phyloP scores from a whole-genome alignment of 2,329 filamentous ascomycete species.

The Lecanicillium sp. region DNA sequence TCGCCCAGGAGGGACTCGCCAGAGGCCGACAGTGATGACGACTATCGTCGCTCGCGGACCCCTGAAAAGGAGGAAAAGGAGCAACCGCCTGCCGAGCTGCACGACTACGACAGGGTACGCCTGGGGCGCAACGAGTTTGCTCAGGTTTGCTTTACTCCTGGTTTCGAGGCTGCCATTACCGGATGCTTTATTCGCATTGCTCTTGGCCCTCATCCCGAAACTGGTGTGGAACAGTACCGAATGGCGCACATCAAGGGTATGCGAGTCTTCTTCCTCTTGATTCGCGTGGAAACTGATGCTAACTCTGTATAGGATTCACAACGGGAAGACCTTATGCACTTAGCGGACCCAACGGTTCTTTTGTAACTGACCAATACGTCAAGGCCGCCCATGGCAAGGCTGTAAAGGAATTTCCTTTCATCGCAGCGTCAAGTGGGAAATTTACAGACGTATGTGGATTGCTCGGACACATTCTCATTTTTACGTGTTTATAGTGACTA shows the following conservation, averaged over 20 bases:
- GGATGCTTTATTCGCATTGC: constrained; percentile 83
- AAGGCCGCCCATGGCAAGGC: constrained; percentile 75
- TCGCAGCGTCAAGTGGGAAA: constrained; percentile 75
- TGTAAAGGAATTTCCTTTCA: constrained; percentile 80
- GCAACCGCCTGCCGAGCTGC: constrained; percentile 62
- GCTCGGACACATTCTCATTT: too few species aligned
- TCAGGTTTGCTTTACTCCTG: constrained; percentile 87
- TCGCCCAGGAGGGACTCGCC: constrained; percentile 25
- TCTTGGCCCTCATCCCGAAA: constrained; percentile 68
- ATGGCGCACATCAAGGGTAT: constrained; percentile 82
- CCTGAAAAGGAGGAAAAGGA: constrained; percentile 61
- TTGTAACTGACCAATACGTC: constrained; percentile 82
- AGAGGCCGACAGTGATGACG: constrained; percentile 74
- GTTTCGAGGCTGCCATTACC: constrained; percentile 72
- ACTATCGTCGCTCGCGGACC: constrained; percentile 50
- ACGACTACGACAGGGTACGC: constrained; percentile 77
- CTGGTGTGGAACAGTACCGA: constrained; percentile 71
- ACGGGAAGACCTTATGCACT: constrained; percentile 79
- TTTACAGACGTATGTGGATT: constrained; percentile 68
- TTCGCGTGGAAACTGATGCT: constrained; percentile 1
- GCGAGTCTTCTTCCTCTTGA: constrained; percentile 9
- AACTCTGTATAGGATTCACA: constrained; percentile 54
- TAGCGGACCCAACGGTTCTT: constrained; percentile 65
- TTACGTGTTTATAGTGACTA: too few species aligned
- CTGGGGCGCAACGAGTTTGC: constrained; percentile 82